A percentile compares a stretch with the other conserved stretches of the same genome.
These are phyloP conservation scores for Malassezia obtusa DNA, from an alignment of 1,284 basidiomycete species.

Conservation along the genomic window DNA sequence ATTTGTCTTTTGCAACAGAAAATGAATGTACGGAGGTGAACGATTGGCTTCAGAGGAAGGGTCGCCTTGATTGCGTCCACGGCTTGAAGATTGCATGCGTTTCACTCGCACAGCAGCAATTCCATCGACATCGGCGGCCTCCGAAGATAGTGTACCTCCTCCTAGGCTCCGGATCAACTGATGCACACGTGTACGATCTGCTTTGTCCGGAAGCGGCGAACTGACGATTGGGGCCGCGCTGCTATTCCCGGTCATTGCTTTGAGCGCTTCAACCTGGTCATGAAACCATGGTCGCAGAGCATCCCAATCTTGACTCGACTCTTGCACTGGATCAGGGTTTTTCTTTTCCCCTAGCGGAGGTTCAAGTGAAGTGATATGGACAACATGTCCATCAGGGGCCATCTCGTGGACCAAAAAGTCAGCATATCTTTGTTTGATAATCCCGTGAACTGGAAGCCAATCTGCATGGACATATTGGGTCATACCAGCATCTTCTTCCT, in stretches of 20 bases:
- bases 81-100: conserved; percentile 16
- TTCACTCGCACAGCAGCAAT: conserved; percentile 6
- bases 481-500: conserved; percentile 24
- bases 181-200: conserved; percentile 70
- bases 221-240: conserved; percentile 17
- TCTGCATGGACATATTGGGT: conserved; percentile 25
- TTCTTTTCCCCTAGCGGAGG: conserved; percentile 17
- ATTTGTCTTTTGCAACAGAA: conserved; percentile 93
- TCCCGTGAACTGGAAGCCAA: conserved; percentile 31
- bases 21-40: conserved; percentile 73
- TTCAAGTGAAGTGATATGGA: conserved; percentile 24
- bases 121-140: conserved; percentile 53
- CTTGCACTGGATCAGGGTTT: background rate
- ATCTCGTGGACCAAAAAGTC: conserved; percentile 43
- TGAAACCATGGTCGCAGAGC: conserved; percentile 19
- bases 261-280: conserved; percentile 11
- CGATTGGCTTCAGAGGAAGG: conserved; percentile 51
- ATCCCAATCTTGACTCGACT: background rate
- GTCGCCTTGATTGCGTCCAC: conserved; percentile 23
- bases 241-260: conserved; percentile 10
- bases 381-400: conserved; percentile 13
- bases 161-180: conserved; percentile 71
- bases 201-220: conserved; percentile 72
- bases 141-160: conserved; percentile 69
- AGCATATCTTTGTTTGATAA: conserved; percentile 44